Percentiles rank a stretch among this genome's conserved stretches.
Conservation (phyloP, 2,329 filamentous ascomycete genomes). For the Westerdykella aurantiaca region DNA sequence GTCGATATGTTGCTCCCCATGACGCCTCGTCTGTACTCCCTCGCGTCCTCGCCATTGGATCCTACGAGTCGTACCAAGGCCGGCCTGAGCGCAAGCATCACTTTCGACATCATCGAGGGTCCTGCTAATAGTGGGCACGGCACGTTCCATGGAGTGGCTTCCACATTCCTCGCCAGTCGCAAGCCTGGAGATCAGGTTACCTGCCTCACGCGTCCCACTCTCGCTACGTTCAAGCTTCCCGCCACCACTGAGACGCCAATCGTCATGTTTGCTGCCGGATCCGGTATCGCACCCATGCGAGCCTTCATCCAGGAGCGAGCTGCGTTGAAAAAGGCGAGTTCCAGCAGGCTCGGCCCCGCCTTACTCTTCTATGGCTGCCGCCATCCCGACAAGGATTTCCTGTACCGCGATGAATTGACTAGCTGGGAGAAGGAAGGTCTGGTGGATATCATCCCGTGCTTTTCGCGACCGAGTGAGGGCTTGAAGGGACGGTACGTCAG, state of each 20-base stretch:
- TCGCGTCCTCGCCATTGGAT: conserved; percentile 62
- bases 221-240: conserved; percentile 37
- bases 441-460: conserved; percentile 52
- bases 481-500: conserved; percentile 43
- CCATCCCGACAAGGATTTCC: conserved; percentile 47
- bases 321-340: conserved; percentile 11
- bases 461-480: conserved; percentile 60
- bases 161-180: conserved; percentile 31
- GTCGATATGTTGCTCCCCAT: conserved; percentile 66
- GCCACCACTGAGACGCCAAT: conserved; percentile 39
- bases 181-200: conserved; percentile 29
- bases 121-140: conserved; percentile 28
- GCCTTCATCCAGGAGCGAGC: conserved; percentile 32
- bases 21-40: conserved; percentile 66
- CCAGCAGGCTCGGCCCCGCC: conserved; percentile 49
- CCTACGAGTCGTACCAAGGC: conserved; percentile 11
- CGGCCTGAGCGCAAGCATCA: conserved; percentile 53
- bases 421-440: conserved; percentile 53
- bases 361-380: conserved; percentile 60
- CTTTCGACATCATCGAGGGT: conserved; percentile 56
- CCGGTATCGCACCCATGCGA: conserved; percentile 28
- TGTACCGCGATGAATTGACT: conserved; percentile 55
- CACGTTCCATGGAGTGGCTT: conserved; percentile 33
- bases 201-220: conserved; percentile 27
- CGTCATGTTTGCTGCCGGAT: conserved; percentile 39